Evolutionary conservation across 306 rosid species (phyloP).

Genomic region (Malus domestica): DNA sequence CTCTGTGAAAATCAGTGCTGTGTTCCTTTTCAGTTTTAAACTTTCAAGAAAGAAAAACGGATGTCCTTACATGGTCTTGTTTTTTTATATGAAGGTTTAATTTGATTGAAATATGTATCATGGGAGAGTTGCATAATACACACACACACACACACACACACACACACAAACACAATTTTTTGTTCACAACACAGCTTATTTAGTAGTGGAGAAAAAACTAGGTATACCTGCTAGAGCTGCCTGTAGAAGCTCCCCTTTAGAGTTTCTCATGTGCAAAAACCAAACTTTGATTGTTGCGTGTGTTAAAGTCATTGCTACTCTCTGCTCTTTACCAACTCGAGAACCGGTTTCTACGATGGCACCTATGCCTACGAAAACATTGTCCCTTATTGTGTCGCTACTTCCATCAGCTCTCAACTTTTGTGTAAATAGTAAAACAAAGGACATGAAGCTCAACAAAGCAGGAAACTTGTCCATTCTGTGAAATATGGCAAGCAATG

Average conservation of each 20-base stretch:
- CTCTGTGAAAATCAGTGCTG: background rate
- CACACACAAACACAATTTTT: background rate
- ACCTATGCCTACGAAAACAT: background rate
- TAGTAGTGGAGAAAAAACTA: background rate
- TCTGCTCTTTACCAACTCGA: slow-evolving; percentile 5
- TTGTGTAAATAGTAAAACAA: background rate
- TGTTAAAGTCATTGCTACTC: slow-evolving; percentile 5
- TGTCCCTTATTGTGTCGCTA: background rate
- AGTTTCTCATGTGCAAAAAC: background rate
- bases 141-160: too few species aligned
- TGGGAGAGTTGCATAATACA: too few species aligned
- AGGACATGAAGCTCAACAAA: background rate
- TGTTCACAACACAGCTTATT: background rate
- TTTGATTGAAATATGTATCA: too few species aligned
- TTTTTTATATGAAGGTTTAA: background rate
- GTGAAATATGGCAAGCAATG: background rate
- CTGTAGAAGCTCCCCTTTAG: slow-evolving; percentile 1
- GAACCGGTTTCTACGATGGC: background rate
- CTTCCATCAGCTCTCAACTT: background rate
- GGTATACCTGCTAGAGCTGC: slow-evolving; percentile 3
- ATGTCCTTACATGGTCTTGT: background rate
- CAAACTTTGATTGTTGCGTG: background rate
- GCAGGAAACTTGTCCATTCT: background rate
- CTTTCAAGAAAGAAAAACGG: background rate
- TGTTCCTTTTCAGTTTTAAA: background rate